Conservation (phyloP, 2,329 filamentous ascomycete species). For the Aureobasidium namibiae region DNA sequence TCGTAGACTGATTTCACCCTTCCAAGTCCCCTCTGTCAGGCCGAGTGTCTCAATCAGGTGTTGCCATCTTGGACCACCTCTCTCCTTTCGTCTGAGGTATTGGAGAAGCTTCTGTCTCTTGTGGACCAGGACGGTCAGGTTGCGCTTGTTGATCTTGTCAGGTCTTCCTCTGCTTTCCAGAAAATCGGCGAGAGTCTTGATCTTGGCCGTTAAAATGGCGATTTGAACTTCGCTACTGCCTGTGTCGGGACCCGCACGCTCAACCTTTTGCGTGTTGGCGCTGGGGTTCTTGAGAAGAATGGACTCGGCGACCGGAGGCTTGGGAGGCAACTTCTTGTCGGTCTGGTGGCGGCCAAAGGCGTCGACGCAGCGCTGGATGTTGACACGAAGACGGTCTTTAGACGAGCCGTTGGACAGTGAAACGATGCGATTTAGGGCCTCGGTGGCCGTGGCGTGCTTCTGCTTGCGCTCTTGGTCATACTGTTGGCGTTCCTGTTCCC, state of each 20-base stretch:
- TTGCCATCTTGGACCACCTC: slow-evolving; percentile 83
- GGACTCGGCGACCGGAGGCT: slow-evolving; percentile 40
- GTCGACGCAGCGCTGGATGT: slow-evolving; percentile 75
- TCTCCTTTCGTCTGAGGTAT: slow-evolving; percentile 83
- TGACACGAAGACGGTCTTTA: slow-evolving; percentile 71
- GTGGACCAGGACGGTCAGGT: slow-evolving; percentile 77
- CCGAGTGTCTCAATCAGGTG: slow-evolving; percentile 78
- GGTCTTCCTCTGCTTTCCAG: slow-evolving; percentile 64
- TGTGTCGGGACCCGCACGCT: slow-evolving; percentile 81
- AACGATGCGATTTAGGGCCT: slow-evolving; percentile 73
- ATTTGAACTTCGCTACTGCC: slow-evolving; percentile 97
- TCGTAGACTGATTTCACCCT: slow-evolving; percentile 75
- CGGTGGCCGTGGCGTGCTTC: slow-evolving; percentile 58
- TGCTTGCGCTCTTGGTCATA: slow-evolving; percentile 22
- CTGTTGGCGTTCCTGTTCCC: slow-evolving; percentile 37
- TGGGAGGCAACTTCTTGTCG: slow-evolving; percentile 59
- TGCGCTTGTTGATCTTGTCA: slow-evolving; percentile 92
- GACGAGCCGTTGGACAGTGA: slow-evolving; percentile 67
- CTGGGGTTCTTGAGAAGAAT: slow-evolving; percentile 33
- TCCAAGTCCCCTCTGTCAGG: slow-evolving; percentile 80
- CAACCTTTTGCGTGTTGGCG: slow-evolving; percentile 35
- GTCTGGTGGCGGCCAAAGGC: slow-evolving; percentile 89
- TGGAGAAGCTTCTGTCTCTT: slow-evolving; percentile 77
- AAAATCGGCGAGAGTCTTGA: slow-evolving; percentile 67
- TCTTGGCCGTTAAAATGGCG: slow-evolving; percentile 90